These are phyloP conservation scores for Candida rishiriensis DNA, from an alignment of 805 yeast species.

Conservation along the genomic window DNA sequence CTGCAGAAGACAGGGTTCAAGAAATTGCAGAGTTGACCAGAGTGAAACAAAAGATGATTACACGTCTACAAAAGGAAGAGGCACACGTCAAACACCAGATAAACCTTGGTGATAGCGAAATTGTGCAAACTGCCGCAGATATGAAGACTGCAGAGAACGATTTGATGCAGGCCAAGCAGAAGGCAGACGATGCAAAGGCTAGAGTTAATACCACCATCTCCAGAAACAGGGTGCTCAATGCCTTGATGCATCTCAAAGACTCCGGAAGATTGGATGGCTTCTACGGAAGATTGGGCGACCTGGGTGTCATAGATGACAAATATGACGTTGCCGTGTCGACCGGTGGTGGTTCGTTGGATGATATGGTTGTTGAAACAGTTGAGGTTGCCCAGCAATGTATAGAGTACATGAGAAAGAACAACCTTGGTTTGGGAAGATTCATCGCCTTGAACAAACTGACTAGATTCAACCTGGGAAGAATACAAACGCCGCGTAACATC, in stretches of 20 bases:
- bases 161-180: conserved; percentile 52
- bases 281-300: conserved; percentile 85
- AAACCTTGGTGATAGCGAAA: conserved; percentile 52
- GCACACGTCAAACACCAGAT: conserved; percentile 51
- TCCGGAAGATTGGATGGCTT: conserved; percentile 84
- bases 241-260: conserved; percentile 62
- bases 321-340: conserved; percentile 94
- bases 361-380: conserved; percentile 83
- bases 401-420: conserved; percentile 74
- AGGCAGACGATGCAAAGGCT: conserved; percentile 60
- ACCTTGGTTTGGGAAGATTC: conserved; percentile 85
- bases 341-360: conserved; percentile 86
- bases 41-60: conserved; percentile 42
- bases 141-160: conserved; percentile 52
- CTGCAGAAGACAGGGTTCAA: conserved; percentile 40
- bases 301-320: conserved; percentile 84
- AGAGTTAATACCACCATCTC: conserved; percentile 56
- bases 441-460: conserved; percentile 74
- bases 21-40: conserved; percentile 31
- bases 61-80: conserved; percentile 44
- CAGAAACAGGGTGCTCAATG: conserved; percentile 67
- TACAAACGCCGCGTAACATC: conserved; percentile 68
- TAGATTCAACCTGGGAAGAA: conserved; percentile 50
- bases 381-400: conserved; percentile 61
- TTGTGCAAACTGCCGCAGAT: conserved; percentile 41